Base-by-base conservation (phyloP, 495 filamentous ascomycete species). In the Xylaria palmicola region DNA sequence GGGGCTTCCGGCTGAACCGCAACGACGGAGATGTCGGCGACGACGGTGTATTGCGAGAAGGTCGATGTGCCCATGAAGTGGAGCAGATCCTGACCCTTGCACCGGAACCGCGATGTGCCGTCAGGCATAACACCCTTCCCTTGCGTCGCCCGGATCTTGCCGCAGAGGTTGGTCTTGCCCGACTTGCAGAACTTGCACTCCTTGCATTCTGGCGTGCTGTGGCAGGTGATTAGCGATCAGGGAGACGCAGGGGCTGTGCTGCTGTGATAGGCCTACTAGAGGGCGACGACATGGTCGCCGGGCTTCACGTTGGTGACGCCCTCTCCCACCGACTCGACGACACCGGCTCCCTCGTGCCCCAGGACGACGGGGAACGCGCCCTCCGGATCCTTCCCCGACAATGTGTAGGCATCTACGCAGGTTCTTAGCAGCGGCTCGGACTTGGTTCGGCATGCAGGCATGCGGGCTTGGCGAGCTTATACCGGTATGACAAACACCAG, bases 131-230 rank as follows among this genome's bases (percentile, higher is more conserved):
- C 90, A 74, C 94, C 94, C 72, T 83, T 87, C 65, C 94, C 94
- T 78, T 98, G 94, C 12, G 94, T 98, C 29, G 92, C 90, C 65
- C 94, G 90, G 78, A 98, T 98, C 84, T 97, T 98, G 74, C 95
- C 94, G 80, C 94, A 98, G 52, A 98, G 90, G 79, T 98, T 98
- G 67, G 94, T 98, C 87, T 98, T 98, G 80, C 92, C 92, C 53
- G 93, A 97, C 75, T 88, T 90, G 88, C 94, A 98, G 86, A 98
- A 98, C 79, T 98, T 98, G 87, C 94, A 98, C 73, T 97, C 92
- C 51, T 81, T 77, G 82, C 94, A 98, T 81, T 98, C 94, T 59
- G 94, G 95, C 26, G 92, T 97, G 82, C 91, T 96, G 68, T 62
- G 22, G 20, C 29, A 22, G 52, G 9, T 17, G n/a, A 32, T 60